Conservation (phyloP, 2,329 filamentous ascomycete species). For the Aureobasidium melanogenum region DNA sequence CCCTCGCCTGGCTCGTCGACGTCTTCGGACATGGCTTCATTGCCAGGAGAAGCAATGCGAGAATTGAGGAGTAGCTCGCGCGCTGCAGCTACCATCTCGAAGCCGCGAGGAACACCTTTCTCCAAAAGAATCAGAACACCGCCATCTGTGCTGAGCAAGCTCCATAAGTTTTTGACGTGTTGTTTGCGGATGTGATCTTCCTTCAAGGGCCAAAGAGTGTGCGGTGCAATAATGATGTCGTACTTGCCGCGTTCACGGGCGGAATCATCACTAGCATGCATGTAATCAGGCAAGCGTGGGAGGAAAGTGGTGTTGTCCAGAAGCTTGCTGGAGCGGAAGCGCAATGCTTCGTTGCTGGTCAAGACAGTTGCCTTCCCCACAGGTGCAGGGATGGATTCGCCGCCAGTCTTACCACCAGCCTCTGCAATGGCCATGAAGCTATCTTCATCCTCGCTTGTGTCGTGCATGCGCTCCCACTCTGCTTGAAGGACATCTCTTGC, state of each 20-base stretch:
- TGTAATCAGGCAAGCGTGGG: constrained; percentile 79
- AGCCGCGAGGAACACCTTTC: constrained; percentile 84
- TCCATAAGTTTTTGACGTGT: constrained; percentile 83
- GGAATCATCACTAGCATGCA: constrained; percentile 51
- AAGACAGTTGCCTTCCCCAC: constrained; percentile 73
- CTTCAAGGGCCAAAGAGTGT: constrained; percentile 66
- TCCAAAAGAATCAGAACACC: constrained; percentile 82
- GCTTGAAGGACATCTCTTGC: constrained; percentile 71
- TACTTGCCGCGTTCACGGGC: constrained; percentile 47
- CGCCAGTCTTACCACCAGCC: constrained; percentile 27
- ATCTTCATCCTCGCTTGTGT: constrained; percentile 19
- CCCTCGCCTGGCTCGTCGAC: constrained; percentile 15
- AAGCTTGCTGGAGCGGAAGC: constrained; percentile 65
- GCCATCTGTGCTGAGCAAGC: constrained; percentile 69
- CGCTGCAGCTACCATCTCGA: constrained; percentile 82
- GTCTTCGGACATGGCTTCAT: constrained; percentile 28
- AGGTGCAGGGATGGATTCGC: constrained; percentile 38
- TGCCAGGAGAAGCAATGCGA: constrained; percentile 58
- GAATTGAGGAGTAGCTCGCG: constrained; percentile 69
- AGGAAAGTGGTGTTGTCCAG: constrained; percentile 87
- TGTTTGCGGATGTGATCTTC: constrained; percentile 70
- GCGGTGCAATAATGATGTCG: constrained; percentile 83
- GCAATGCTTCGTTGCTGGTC: constrained; percentile 64
- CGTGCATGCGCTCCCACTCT: constrained; percentile 66
- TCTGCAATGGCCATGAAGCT: constrained; percentile 21